Conservation (phyloP, 495 filamentous ascomycete species). For the Astrocystis sublimbata region DNA sequence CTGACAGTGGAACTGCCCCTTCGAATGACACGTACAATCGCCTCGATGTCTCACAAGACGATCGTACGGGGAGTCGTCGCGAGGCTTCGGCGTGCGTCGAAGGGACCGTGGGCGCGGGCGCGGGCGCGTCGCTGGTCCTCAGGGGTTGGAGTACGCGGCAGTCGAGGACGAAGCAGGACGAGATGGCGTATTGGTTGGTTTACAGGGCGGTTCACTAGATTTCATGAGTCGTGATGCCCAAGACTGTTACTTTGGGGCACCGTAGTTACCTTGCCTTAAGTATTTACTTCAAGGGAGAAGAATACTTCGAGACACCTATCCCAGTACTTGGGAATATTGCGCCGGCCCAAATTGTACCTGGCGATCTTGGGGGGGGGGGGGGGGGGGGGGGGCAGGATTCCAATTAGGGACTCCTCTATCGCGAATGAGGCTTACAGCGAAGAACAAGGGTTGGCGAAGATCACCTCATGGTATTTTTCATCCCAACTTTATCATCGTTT, state of each 20-base stretch:
- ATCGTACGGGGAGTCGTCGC: conserved; percentile 46
- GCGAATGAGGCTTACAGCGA: conserved; percentile 2
- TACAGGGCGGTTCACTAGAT: not conserved
- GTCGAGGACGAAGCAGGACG: not conserved
- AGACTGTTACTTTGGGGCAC: not conserved
- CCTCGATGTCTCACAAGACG: conserved; percentile 35
- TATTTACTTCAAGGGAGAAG: conserved; percentile 8
- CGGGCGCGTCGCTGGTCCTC: not conserved
- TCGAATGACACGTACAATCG: conserved; percentile 43
- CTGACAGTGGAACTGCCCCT: conserved; percentile 43
- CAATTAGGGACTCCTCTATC: conserved; percentile 4
- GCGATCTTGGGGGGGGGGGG: too few species aligned
- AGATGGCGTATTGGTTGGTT: not conserved
- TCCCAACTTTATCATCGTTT: not conserved
- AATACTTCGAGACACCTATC: not conserved
- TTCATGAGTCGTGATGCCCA: not conserved
- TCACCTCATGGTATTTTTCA: conserved; percentile 7
- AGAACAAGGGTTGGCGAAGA: conserved; percentile 1
- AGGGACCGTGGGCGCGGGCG: conserved; percentile 49
- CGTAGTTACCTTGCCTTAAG: not conserved
- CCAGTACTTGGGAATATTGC: conserved; percentile 7
- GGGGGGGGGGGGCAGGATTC: too few species aligned
- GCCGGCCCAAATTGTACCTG: not conserved
- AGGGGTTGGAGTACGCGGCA: conserved; percentile 1
- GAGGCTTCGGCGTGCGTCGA: conserved; percentile 50